Evolutionary conservation across 2,329 filamentous ascomycete genomes (phyloP), one percentile per base, ranked within the genome.

Genomic region (Venturiaceae sp.): DNA sequence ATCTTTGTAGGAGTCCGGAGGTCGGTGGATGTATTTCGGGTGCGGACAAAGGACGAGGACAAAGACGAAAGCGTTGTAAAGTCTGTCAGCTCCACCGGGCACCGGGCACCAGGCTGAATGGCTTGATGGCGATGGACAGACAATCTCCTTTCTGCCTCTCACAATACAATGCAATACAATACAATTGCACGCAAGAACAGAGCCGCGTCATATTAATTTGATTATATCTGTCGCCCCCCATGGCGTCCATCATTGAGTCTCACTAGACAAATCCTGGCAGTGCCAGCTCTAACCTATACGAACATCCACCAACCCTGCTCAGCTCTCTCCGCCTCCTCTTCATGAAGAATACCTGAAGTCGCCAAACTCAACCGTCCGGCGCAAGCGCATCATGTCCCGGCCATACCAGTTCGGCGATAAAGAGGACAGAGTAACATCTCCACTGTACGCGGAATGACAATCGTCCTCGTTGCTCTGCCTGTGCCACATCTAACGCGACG

Each of bases 321-420:
- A 11, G 44, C 44, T 23, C 19, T 23, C 44, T 34, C 33, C 33
- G 26, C 53, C 36, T 56, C 53, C 33, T 37, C 34, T 23, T 19
- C 53, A 41, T 44, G 32, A 39, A 23, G 32, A 54, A 4, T 11
- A 36, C 53, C 16, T 56, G 33, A 8, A 26, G 33, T n/a, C 34
- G 37, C 23, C 33, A 19, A 44, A 23, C 23, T n/a, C 52, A 39
- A 54, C 30, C 19, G 26, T 19, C 30, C 34, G 52, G 21, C 28
- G 34, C 19, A 39, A 54, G 53, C 33, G 33, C 53, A 55, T 53
- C 26, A 65, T 74, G 72, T 71, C 71, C 62, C 70, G 70, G 46
- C 72, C 72, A n/a, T 74, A 68, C 60, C 69, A 71, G 62, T 74
- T 73, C 63, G 63, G 66, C 26, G 66, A 68, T 41, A 68, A 70